A percentile compares a stretch with the other conserved stretches of the same genome.
Evolutionary conservation across 352 stramenopile species (phyloP).

Genomic region (Lagenidium giganteum): DNA sequence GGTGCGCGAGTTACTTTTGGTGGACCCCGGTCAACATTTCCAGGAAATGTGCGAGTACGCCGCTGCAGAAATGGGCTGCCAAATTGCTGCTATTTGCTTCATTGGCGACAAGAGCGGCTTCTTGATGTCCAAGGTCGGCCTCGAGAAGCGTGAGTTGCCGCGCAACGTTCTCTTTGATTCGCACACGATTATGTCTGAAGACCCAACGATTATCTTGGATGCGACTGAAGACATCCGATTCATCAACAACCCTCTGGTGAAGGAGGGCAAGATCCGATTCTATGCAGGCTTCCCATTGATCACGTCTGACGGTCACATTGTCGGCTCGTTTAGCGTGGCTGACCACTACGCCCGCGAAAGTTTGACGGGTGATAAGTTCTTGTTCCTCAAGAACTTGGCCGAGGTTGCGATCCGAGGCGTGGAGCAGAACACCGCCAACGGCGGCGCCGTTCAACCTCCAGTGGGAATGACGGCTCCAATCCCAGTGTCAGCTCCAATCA

Average conservation of each 20-base stretch:
- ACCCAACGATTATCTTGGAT: constrained; percentile 80
- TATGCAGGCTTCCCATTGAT: constrained; percentile 78
- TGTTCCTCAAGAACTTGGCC: constrained; percentile 83
- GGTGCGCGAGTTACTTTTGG: constrained; percentile 68
- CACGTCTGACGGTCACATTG: constrained; percentile 53
- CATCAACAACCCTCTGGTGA: constrained; percentile 70
- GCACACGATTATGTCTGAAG: constrained; percentile 73
- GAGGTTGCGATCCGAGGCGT: constrained; percentile 70
- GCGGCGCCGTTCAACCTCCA: no score
- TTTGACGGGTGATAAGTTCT: constrained; percentile 68
- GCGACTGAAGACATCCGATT: constrained; percentile 75
- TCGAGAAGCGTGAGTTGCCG: constrained; percentile 73
- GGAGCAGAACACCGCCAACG: constrained; percentile 71
- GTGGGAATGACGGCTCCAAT: no score
- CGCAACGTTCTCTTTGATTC: constrained; percentile 77
- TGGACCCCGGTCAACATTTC: constrained; percentile 75
- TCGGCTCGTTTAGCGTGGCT: constrained; percentile 73
- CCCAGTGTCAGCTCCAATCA: no score
- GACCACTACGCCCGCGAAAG: constrained; percentile 74
- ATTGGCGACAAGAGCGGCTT: constrained; percentile 85
- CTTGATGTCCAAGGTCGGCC: constrained; percentile 70
- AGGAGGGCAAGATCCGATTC: constrained; percentile 75
- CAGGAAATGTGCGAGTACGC: constrained; percentile 87
- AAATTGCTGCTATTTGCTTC: constrained; percentile 79
- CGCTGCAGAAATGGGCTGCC: constrained; percentile 71